These are phyloP conservation scores for Bothriochloa decipiens DNA, from an alignment of 176 grass and related monocot species.

Conservation along the genomic window DNA sequence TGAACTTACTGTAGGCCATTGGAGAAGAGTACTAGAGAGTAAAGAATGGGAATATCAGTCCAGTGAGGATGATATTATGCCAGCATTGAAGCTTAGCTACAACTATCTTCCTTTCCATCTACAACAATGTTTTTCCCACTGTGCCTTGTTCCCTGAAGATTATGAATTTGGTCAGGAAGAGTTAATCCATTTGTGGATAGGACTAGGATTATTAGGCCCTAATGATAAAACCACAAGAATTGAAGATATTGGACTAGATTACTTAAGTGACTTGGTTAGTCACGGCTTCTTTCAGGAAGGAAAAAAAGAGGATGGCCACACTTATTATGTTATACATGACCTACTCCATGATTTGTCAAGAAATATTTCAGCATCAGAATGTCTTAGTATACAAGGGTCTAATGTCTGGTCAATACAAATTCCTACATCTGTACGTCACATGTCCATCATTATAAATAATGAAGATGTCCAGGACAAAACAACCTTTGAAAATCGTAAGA, in stretches of 20 bases:
- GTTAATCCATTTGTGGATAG: constrained; percentile 36
- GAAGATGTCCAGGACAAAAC: too few relatives aligned
- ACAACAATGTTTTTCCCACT: constrained; percentile 7
- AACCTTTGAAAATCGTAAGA: too few relatives aligned
- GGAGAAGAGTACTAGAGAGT: too few relatives aligned
- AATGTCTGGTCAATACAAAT: not conserved
- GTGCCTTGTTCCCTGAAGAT: constrained; percentile 25
- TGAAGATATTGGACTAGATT: constrained; percentile 11
- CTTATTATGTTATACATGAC: constrained; percentile 24
- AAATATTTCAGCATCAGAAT: constrained; percentile 16
- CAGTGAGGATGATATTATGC: too few relatives aligned
- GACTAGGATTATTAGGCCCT: not conserved
- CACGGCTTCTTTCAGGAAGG: not conserved
- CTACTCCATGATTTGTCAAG: constrained; percentile 11
- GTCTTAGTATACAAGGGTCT: not conserved
- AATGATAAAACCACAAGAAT: not conserved
- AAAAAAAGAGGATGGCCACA: not conserved
- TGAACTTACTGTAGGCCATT: too few relatives aligned
- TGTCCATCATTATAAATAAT: too few relatives aligned
- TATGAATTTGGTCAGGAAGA: not conserved
- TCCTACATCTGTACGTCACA: too few relatives aligned
- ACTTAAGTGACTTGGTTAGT: not conserved
- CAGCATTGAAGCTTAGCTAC: not conserved
- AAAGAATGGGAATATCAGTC: too few relatives aligned
- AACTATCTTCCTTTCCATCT: not conserved